A percentile compares a stretch with the other conserved stretches of the same genome.
Evolutionary conservation across 441 rosid genomes (phyloP).

Genomic region (Gossypium schwendimanii): DNA sequence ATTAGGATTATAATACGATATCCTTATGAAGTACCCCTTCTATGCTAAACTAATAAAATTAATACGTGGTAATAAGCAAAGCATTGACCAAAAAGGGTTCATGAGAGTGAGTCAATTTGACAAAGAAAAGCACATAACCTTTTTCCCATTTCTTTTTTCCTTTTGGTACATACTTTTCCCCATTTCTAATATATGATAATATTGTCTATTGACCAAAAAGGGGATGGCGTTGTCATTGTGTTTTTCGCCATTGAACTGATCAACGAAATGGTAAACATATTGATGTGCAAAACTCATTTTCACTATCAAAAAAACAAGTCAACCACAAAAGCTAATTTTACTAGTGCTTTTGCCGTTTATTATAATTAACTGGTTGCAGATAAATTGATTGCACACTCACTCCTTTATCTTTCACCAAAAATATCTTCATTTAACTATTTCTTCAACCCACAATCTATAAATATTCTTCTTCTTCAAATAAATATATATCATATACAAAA

Average conservation of each 20-base stretch:
- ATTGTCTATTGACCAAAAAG: background rate
- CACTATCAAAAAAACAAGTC: background rate
- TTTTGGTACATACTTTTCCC: background rate
- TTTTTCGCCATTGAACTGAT: too few species aligned
- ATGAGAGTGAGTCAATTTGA: background rate
- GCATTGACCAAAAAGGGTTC: background rate
- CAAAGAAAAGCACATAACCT: background rate
- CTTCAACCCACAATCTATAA: background rate
- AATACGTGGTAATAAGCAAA: background rate
- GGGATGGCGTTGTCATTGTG: background rate
- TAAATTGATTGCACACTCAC: too few species aligned
- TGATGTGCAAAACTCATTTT: background rate
- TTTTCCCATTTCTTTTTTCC: background rate
- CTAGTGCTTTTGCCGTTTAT: background rate
- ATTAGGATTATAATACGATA: too few species aligned
- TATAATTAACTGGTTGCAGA: too few species aligned
- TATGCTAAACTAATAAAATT: background rate
- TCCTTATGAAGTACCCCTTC: too few species aligned
- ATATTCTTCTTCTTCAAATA: too few species aligned
- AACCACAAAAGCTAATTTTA: background rate
- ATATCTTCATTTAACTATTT: background rate
- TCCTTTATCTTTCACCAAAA: too few species aligned
- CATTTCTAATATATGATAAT: background rate
- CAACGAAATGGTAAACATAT: background rate
- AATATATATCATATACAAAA: too few species aligned